Conservation (phyloP, 2,329 filamentous ascomycete species). For the Aureobasidium sp. region DNA sequence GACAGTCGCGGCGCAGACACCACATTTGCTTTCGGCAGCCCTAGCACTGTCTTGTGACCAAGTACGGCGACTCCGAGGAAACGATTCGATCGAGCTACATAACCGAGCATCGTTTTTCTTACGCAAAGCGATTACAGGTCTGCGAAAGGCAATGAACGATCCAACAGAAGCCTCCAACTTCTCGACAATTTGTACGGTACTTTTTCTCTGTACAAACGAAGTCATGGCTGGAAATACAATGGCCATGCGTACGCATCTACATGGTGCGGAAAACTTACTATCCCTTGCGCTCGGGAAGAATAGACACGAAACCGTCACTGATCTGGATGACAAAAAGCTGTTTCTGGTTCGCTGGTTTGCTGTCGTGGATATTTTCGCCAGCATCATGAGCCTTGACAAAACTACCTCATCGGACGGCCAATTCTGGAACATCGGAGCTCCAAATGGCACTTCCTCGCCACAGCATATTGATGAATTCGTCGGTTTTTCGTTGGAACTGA, state of each 20-base stretch:
- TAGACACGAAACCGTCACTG: background rate
- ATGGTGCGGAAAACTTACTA: conserved; percentile 8
- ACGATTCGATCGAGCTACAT: background rate
- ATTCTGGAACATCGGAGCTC: conserved; percentile 10
- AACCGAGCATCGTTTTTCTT: conserved; percentile 5
- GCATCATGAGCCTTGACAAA: conserved; percentile 12
- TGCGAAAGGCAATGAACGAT: conserved; percentile 4
- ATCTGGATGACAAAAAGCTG: background rate
- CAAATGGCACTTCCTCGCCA: background rate
- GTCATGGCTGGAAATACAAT: conserved; percentile 10
- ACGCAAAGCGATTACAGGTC: conserved; percentile 6
- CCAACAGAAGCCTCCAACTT: background rate
- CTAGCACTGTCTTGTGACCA: conserved; percentile 12
- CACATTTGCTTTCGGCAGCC: conserved; percentile 11
- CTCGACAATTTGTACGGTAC: conserved; percentile 10
- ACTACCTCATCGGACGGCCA: background rate
- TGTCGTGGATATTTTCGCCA: conserved; percentile 10
- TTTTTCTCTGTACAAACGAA: conserved; percentile 10
- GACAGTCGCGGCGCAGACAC: conserved; percentile 7
- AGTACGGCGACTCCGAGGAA: conserved; percentile 1
- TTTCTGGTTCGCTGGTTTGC: conserved; percentile 12
- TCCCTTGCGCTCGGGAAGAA: background rate
- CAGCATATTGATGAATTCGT: conserved; percentile 15
- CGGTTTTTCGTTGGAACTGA: conserved; percentile 13
- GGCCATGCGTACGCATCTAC: conserved; percentile 8